A percentile compares a stretch with the other conserved stretches of the same genome.
Conservation (phyloP, 108 stramenopile species). For the Cyclotella atomus region DNA sequence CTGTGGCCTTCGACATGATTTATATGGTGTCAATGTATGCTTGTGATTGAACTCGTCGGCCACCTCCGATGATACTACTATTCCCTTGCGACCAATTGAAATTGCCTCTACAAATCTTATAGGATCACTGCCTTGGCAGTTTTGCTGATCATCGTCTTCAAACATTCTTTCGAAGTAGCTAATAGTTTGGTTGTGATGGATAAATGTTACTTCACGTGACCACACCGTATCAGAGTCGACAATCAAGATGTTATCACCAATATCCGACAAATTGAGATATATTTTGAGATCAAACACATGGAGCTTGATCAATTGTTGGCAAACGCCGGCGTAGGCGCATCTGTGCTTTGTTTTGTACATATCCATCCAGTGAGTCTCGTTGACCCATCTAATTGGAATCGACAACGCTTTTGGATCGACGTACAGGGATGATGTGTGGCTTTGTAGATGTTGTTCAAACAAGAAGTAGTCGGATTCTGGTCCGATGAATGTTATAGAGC, state of each 20-base stretch:
- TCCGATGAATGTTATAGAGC: conserved; percentile 43
- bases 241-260: conserved; percentile 34
- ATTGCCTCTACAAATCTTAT: conserved; percentile 35
- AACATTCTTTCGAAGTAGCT: conserved; percentile 28
- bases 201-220: conserved; percentile 31
- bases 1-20: conserved; percentile 19
- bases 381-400: conserved; percentile 32
- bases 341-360: conserved; percentile 22
- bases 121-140: conserved; percentile 26
- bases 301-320: conserved; percentile 43
- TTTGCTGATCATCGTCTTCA: not conserved
- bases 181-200: conserved; percentile 28
- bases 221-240: conserved; percentile 43
- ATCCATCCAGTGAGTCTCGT: conserved; percentile 39
- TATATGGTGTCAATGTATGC: conserved; percentile 34
- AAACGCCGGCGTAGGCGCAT: conserved; percentile 20
- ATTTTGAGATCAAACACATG: conserved; percentile 37
- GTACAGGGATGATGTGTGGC: conserved; percentile 11
- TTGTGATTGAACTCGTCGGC: not conserved
- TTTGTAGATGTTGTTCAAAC: conserved; percentile 21
- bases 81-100: not conserved
- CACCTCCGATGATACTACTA: not conserved
- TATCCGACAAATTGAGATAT: not conserved
- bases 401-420: not conserved
- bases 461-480: conserved; percentile 18